Base-by-base conservation (phyloP, 306 rosid species). In the Dalbergia cochinchinensis region DNA sequence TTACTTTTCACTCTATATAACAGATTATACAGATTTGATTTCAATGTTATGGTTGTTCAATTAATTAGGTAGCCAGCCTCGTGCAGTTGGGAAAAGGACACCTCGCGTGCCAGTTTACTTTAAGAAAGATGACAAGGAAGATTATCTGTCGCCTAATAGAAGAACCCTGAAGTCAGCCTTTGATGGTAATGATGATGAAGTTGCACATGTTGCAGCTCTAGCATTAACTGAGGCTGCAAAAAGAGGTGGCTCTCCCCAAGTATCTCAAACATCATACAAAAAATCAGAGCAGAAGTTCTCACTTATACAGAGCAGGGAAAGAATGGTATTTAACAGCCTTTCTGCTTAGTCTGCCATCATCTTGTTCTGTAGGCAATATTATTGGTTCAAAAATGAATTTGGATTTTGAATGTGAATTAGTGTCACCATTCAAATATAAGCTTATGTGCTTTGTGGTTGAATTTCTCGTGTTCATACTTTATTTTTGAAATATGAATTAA, bases 81-180 rank as follows among this genome's bases (percentile, higher is more conserved):
- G 90, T 75, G 97, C 76, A 67, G 94, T 89, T 61, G 91, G 93
- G 81, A 92, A 90, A 86, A 83, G 97, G 85, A 92, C 97, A 37
- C 95, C 97, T 48, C 93, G 97, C 4, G 13, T 85, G 77, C 97
- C 97, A 48, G 78, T 92, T 78, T 79, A 87, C 60, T 81, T 80
- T 66, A 82, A 62, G 80, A 89, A 73, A 77, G 86, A 85, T 65
- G 73, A 79, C 69, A 9, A 63, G 78, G 74, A 86, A 79, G 72
- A 37, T 75, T 78, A 74, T 84, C 64, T 66, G 41, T 92, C 86
- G n/a, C 87, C 89, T 7, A 53, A 67, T 78, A 85, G 78, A 84
- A 86, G 67, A 83, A 82, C 70, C 59, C 71, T 73, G 73, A 91
- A 88, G 74, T 82, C 87, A 61, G 91, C 76, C 71, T 76, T 77